These are phyloP conservation scores for Aspergillus costaricaensis DNA, from an alignment of 2,329 filamentous ascomycete species.

Conservation along the genomic window DNA sequence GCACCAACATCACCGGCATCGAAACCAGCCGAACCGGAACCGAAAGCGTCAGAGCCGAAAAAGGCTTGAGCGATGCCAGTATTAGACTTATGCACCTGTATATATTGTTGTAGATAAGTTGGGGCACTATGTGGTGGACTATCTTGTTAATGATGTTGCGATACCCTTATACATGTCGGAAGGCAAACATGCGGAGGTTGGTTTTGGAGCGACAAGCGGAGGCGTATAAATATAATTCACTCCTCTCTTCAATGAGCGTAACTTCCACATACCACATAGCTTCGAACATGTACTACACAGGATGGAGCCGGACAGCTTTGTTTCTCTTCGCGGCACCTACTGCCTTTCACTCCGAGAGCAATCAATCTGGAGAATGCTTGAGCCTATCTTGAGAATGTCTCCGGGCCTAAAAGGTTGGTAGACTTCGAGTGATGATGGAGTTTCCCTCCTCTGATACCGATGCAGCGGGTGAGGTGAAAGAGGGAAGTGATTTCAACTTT, in stretches of 20 bases:
- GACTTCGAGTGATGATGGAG: background rate
- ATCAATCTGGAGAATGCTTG: constrained; percentile 38
- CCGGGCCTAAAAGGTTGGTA: constrained; percentile 24
- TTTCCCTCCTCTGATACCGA: background rate
- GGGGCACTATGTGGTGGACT: constrained; percentile 2
- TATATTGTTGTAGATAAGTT: constrained; percentile 8
- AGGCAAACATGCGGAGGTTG: background rate
- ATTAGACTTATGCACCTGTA: background rate
- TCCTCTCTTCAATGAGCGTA: constrained; percentile 12
- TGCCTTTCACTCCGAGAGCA: constrained; percentile 44
- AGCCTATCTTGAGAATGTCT: constrained; percentile 21
- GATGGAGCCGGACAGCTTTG: constrained; percentile 4
- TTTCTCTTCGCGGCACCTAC: constrained; percentile 31
- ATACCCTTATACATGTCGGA: constrained; percentile 13
- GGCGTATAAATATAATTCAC: constrained; percentile 15
- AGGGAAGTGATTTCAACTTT: constrained; percentile 25
- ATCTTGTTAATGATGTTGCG: background rate
- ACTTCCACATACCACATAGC: background rate
- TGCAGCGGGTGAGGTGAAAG: constrained; percentile 19
- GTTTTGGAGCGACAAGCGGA: background rate
- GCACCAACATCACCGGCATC: background rate
- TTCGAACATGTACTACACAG: background rate
- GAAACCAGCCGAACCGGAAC: background rate
- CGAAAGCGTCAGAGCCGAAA: constrained; percentile 4
- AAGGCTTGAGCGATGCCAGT: background rate